Base-by-base conservation (phyloP, 495 filamentous ascomycete species). In the Daldinia caldariorum region DNA sequence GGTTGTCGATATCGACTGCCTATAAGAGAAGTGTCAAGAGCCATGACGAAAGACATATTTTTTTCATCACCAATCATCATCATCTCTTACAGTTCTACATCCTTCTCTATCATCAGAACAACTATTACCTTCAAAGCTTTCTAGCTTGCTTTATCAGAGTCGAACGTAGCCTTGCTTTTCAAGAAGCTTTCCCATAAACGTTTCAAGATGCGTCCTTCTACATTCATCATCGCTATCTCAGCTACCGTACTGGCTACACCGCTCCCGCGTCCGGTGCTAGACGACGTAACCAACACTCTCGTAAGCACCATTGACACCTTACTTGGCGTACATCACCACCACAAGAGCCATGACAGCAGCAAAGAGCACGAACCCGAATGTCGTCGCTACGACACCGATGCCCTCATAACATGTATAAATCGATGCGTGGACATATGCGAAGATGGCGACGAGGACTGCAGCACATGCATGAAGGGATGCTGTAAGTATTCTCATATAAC, bases 401-500 rank as follows among this genome's bases (percentile, higher is more conserved):
- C 50, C 14, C 29, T 56, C 39, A 32, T 31, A 12, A 18, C 55
- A 7, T 71, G 69, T 49, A 60, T 72, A 53, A 35, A 41, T 54
- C 6, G 31, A 13, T 72, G 64, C 35, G 60, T 64, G 18, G 18
- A 26, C 6, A 14, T 61, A 10, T 72, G 69, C 16, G 29, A 34
- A n/a, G 60, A 14, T 18, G 49, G 35, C 12, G 26, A 12, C 7
- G 12, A 16, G 3, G 55, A 37, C 14, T 72, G 64, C 64, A 20
- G 38, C 6, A 34, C 47, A 16, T 71, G 63, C 38, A 66, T 71
- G 22, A 63, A 38, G 22, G 63, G 32, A 61, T 72, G 69, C 69
- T 29, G 64, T 72, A 61, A 67, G 69, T 64, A 20, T 49, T 12
- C 18, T 16, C 26, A 34, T 29, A 6, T 10, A 14, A 35, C 4